Base-by-base conservation (phyloP, 73 alveolate genomes). In the Paramecium sonneborni region DNA sequence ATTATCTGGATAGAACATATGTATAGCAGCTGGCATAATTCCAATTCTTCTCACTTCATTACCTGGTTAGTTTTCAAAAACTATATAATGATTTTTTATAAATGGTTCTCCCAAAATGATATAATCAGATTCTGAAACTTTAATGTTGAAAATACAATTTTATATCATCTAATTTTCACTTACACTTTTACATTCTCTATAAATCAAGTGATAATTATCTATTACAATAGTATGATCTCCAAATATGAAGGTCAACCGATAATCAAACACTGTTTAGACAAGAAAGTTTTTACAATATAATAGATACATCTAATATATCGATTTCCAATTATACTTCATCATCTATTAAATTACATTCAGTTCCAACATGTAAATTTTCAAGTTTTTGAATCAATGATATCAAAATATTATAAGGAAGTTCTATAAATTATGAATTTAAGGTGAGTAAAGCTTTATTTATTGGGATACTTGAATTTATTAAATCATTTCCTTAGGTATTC, bases 31-130 rank as follows among this genome's bases (percentile, higher is more conserved):
- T 43, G 35, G 39, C 72, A 79, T 30, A 2, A 79, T 79, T 4
- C 90, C 90, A 14, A 79, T 79, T 44, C 90, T 79, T 23, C 74
- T 43, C 5, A 79, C 44, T 10, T 79, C 26, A 79, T 79, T 79
- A 0, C 76, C 90, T 43, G 90, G 90, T 18, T 79, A 21, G 24
- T 79, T 79, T 37, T 79, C 90, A 79, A 79, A 79, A 6, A 79
- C 55, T 0, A 79, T 39, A 41, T 43, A 79, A 79, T 79, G 72
- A 41, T 39, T 26, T 79, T 34, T 79, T 18, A 79, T 43, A 28
- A 79, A 79, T 0, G 90, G 90, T 79, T 79, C 90, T 15, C 90
- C 90, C 69, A 79, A 44, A 44, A 79, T 79, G 14, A 79, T 34
- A 43, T 79, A 79, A 43, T 46, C 72, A 30, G 90, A 79, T 79